Conservation (phyloP, 176 grass and related monocot genomes). For the Calamus simplicifolius region DNA sequence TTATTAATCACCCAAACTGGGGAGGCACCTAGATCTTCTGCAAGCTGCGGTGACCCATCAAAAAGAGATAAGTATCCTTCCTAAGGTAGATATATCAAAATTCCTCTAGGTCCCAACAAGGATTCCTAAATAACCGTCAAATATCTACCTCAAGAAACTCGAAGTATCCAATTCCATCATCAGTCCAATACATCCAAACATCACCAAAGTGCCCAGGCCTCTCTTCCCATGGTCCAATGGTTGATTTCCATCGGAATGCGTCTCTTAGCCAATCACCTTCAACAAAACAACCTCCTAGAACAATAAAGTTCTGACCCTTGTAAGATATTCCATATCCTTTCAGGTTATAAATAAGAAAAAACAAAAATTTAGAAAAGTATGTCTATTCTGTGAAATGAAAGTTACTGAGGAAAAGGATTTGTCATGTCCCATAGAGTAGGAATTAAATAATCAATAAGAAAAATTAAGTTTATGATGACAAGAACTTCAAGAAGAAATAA, state of each 20-base stretch:
- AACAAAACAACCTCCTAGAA: conserved; percentile 75
- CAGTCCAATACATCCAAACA: conserved; percentile 90
- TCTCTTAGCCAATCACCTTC: conserved; percentile 72
- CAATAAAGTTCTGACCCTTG: neutral
- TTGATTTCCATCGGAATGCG: conserved; percentile 87
- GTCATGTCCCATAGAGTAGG: no score
- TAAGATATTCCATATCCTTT: no score
- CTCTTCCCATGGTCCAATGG: conserved; percentile 82
- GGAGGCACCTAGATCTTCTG: conserved; percentile 77
- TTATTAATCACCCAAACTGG: conserved; percentile 88
- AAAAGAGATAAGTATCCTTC: neutral
- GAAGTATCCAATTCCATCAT: conserved; percentile 85
- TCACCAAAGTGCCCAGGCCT: conserved; percentile 84
- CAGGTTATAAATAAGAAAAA: no score
- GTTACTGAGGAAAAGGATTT: no score
- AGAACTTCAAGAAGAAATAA: no score
- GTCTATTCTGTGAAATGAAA: no score
- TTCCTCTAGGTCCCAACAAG: no score
- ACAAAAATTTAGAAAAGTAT: no score
- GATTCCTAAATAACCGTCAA: conserved; percentile 6
- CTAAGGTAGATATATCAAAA: no score
- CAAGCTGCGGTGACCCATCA: conserved; percentile 47
- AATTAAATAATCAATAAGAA: no score
- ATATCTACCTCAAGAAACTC: conserved; percentile 85
- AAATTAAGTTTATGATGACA: no score